These are phyloP conservation scores for Yarrowia alimentaria DNA, from an alignment of 805 yeast genomes.

Conservation along the genomic window DNA sequence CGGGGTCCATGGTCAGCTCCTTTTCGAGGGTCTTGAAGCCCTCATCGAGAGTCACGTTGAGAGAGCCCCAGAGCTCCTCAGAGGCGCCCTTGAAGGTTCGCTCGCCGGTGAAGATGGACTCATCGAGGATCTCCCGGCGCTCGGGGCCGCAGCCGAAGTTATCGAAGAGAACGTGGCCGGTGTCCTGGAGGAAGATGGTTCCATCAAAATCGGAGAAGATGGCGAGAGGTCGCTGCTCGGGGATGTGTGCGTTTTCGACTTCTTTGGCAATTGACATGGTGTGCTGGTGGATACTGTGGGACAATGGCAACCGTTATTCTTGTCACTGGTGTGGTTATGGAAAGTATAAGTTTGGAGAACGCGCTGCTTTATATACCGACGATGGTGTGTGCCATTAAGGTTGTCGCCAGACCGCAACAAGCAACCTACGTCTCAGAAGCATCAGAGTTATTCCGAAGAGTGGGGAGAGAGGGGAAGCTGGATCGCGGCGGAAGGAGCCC, in stretches of 20 bases:
- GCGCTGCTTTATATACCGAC: too few species aligned
- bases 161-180: conserved; percentile 48
- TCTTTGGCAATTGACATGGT: conserved; percentile 16
- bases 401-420: too few species aligned
- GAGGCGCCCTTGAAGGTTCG: conserved; percentile 44
- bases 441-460: too few species aligned
- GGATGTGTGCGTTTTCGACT: conserved; percentile 25
- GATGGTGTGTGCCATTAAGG: too few species aligned
- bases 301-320: too few species aligned
- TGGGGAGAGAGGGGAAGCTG: too few species aligned
- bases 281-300: too few species aligned
- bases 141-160: conserved; percentile 45
- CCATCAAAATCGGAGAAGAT: conserved; percentile 45
- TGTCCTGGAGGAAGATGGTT: conserved; percentile 47
- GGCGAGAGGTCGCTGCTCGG: conserved; percentile 30
- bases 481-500: too few species aligned
- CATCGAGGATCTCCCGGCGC: conserved; percentile 41
- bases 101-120: conserved; percentile 42
- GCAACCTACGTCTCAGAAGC: too few species aligned
- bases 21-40: conserved; percentile 42
- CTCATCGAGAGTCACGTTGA: conserved; percentile 42
- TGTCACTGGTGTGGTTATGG: too few species aligned
- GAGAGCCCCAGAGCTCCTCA: conserved; percentile 47
- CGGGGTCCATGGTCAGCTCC: conserved; percentile 43
- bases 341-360: too few species aligned